These are phyloP conservation scores for Emergomyces pasteurianus DNA, from an alignment of 2,329 filamentous ascomycete genomes.

Conservation along the genomic window DNA sequence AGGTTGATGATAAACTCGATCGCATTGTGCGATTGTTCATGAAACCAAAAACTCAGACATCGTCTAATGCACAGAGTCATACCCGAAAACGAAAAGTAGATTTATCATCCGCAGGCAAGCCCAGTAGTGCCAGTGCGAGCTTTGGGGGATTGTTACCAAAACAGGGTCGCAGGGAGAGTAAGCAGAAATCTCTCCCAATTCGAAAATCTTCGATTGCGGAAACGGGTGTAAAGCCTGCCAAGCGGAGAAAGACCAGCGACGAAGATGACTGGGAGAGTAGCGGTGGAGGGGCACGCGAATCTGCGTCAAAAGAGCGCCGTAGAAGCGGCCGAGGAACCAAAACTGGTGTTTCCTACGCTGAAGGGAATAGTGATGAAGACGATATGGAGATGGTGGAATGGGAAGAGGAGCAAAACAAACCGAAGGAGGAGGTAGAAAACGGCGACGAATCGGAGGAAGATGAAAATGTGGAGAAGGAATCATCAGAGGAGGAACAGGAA, in stretches of 20 bases:
- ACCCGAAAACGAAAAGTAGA: constrained; percentile 31
- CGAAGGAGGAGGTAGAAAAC: constrained; percentile 19
- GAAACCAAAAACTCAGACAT: constrained; percentile 42
- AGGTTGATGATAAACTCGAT: constrained; percentile 64
- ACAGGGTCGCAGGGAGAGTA: constrained; percentile 23
- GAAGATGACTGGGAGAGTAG: constrained; percentile 31
- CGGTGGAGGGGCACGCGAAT: constrained; percentile 29
- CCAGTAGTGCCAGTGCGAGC: constrained; percentile 15
- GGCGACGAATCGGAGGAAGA: constrained; percentile 14
- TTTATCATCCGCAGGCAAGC: constrained; percentile 12
- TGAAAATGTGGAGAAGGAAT: constrained; percentile 3
- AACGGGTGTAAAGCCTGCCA: constrained; percentile 19
- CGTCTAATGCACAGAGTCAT: constrained; percentile 12
- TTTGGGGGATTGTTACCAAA: constrained; percentile 15
- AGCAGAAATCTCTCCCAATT: constrained; percentile 12
- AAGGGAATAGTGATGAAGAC: constrained; percentile 34
- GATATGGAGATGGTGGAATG: constrained; percentile 32
- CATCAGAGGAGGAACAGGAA: constrained; percentile 4
- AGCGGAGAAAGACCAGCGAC: constrained; percentile 25
- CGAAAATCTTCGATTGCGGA: constrained; percentile 24
- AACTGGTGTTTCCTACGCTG: constrained; percentile 31
- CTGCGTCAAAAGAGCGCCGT: constrained; percentile 22
- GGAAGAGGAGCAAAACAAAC: constrained; percentile 19
- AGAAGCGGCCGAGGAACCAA: constrained; percentile 29
- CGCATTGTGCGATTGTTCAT: constrained; percentile 58